Percentiles rank a stretch among this genome's conserved stretches.
Evolutionary conservation across 1,284 basidiomycete genomes (phyloP).

Genomic region (Moniliophthora roreri): DNA sequence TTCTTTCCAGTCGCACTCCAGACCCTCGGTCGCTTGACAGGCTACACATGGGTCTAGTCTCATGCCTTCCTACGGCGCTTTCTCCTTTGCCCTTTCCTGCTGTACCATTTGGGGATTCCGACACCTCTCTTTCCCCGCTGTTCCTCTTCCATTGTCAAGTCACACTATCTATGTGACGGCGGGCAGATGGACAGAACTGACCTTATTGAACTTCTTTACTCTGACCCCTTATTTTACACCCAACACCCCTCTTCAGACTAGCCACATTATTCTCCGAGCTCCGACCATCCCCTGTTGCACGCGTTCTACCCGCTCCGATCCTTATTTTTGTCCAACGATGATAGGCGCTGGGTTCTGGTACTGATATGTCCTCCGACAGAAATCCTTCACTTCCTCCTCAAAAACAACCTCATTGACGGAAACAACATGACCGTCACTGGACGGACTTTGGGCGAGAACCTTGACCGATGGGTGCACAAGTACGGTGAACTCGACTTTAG

Average conservation of each 20-base stretch:
- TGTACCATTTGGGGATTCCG: background rate
- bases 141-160: background rate
- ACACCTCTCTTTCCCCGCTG: background rate
- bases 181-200: constrained; percentile 4
- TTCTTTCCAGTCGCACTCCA: constrained; percentile 3
- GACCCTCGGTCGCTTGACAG: background rate
- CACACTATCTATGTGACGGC: background rate
- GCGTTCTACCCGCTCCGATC: background rate
- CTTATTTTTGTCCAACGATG: background rate
- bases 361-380: constrained; percentile 41
- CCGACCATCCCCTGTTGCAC: background rate
- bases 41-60: background rate
- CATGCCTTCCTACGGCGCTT: background rate
- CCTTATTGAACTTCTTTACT: background rate
- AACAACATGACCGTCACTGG: constrained; percentile 88
- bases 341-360: too few relatives aligned
- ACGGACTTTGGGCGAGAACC: constrained; percentile 83
- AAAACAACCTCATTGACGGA: constrained; percentile 83
- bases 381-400: constrained; percentile 79
- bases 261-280: background rate
- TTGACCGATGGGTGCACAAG: constrained; percentile 80
- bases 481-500: constrained; percentile 71
- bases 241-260: too few relatives aligned
- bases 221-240: background rate
- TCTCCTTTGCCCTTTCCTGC: background rate